Conservation (phyloP, 306 rosid genomes). For the Amphicarpaea edgeworthii region DNA sequence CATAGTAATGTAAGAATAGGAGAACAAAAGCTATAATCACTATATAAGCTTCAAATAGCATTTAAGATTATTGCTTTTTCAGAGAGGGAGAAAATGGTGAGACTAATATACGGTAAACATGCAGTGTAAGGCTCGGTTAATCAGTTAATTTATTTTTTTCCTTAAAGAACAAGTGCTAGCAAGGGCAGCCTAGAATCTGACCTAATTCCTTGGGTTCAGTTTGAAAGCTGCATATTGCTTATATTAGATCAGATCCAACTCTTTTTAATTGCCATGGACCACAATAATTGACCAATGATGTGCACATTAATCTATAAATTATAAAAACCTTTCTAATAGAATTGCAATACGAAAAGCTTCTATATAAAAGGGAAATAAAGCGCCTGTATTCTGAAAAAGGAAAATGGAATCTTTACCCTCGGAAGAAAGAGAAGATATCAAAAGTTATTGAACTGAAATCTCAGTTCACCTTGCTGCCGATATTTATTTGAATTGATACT, state of each 20-base stretch:
- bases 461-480: constrained; percentile 5
- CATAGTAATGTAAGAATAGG: too few species aligned
- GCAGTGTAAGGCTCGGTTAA: constrained; percentile 1
- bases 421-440: neutral
- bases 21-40: too few species aligned
- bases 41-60: too few species aligned
- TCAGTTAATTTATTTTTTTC: neutral
- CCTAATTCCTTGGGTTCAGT: neutral
- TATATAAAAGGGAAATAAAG: constrained; percentile 7
- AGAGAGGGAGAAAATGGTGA: neutral
- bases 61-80: neutral
- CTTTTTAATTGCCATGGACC: too few species aligned
- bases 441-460: constrained; percentile 14
- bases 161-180: neutral
- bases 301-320: neutral
- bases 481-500: neutral
- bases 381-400: neutral
- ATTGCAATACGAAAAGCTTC: neutral
- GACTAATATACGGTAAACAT: neutral
- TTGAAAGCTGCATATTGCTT: too few species aligned
- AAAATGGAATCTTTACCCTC: neutral
- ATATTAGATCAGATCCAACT: too few species aligned
- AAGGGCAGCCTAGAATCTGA: neutral
- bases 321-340: neutral
- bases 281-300: too few species aligned